Evolutionary conservation across 2,329 filamentous ascomycete genomes (phyloP).

Genomic region (Colletotrichum kahawae): DNA sequence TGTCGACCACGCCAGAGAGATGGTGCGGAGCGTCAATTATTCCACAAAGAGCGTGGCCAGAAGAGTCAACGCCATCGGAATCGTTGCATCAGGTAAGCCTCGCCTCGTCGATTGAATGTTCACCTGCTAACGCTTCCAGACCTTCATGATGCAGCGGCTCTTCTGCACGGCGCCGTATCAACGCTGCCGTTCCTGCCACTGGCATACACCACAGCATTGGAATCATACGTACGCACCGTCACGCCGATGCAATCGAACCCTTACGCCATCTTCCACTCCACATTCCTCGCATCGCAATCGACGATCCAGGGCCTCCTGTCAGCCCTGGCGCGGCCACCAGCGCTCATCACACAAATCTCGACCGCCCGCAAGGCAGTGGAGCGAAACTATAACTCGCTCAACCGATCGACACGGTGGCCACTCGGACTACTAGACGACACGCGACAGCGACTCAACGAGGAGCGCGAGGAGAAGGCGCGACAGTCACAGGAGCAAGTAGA

Average conservation of each 20-base stretch:
- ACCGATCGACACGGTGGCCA: conserved; percentile 79
- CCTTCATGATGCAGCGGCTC: conserved; percentile 67
- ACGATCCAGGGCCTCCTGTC: conserved; percentile 83
- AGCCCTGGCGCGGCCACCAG: conserved; percentile 79
- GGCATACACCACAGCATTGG: conserved; percentile 72
- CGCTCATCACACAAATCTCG: conserved; percentile 79
- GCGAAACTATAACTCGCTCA: conserved; percentile 76
- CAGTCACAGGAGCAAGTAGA: conserved; percentile 74
- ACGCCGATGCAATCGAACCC: conserved; percentile 75
- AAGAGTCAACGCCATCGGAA: conserved; percentile 75
- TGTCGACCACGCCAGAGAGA: conserved; percentile 87
- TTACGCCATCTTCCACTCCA: conserved; percentile 73
- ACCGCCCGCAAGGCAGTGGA: conserved; percentile 76
- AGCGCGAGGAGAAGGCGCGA: conserved; percentile 80
- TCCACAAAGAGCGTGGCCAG: conserved; percentile 84
- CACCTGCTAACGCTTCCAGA: conserved; percentile 47
- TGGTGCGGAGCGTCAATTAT: conserved; percentile 83
- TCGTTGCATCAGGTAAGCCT: conserved; percentile 62
- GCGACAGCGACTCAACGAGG: conserved; percentile 79
- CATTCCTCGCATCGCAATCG: conserved; percentile 79
- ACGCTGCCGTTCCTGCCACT: conserved; percentile 71
- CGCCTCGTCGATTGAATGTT: not conserved
- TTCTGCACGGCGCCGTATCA: conserved; percentile 58
- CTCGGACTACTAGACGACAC: conserved; percentile 86
- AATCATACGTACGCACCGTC: conserved; percentile 72